These are phyloP conservation scores for Nemania sp. DNA, from an alignment of 2,329 filamentous ascomycete genomes.

Conservation along the genomic window DNA sequence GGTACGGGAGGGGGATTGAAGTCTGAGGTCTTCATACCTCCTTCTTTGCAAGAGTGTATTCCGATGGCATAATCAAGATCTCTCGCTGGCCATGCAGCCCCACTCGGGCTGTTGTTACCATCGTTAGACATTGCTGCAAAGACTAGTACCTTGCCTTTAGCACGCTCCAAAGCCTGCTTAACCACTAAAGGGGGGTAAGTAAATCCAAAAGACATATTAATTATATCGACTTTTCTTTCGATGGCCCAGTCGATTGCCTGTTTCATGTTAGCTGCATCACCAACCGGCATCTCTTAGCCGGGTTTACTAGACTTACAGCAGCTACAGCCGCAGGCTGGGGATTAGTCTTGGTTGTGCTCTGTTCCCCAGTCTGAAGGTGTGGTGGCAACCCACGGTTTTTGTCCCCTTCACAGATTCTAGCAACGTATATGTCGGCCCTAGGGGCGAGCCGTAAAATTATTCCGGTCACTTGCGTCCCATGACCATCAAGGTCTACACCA, in stretches of 20 bases:
- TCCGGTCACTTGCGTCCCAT: constrained; percentile 16
- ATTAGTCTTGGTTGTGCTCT: background rate
- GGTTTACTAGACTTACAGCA: background rate
- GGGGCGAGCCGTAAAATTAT: constrained; percentile 23
- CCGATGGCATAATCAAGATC: constrained; percentile 6
- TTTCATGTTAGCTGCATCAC: background rate
- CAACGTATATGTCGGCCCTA: constrained; percentile 13
- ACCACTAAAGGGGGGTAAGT: background rate
- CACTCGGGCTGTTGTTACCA: constrained; percentile 1
- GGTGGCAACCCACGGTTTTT: constrained; percentile 13
- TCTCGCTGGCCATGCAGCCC: constrained; percentile 3
- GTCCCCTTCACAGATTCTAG: constrained; percentile 16
- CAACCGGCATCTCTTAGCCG: background rate
- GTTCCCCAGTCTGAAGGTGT: background rate
- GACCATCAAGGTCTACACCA: constrained; percentile 13
- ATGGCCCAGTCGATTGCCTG: constrained; percentile 18
- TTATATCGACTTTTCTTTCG: constrained; percentile 15
- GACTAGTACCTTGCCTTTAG: constrained; percentile 2
- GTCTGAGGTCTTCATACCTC: background rate
- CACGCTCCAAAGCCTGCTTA: background rate
- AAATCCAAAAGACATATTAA: constrained; percentile 21
- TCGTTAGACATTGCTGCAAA: constrained; percentile 11
- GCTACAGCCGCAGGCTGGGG: constrained; percentile 4
- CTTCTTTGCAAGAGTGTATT: constrained; percentile 11
- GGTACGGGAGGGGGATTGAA: constrained; percentile 1